These are phyloP conservation scores for Leptographium flavum DNA, from an alignment of 2,329 filamentous ascomycete genomes.

Conservation along the genomic window DNA sequence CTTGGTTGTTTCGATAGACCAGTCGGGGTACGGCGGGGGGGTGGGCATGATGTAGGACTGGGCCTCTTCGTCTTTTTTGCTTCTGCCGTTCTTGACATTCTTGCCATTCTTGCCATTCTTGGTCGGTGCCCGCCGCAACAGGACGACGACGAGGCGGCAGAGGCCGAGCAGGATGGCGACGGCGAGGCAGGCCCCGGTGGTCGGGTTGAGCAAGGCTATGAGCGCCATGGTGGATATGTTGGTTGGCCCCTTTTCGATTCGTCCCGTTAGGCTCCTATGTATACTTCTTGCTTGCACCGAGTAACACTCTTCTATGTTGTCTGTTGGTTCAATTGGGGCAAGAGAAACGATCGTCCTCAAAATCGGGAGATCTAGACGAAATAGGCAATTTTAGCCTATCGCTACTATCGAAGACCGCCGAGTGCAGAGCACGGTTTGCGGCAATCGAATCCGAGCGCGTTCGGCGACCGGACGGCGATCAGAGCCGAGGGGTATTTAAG, in stretches of 20 bases:
- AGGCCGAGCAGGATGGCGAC: not conserved
- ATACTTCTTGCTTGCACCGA: too few species aligned
- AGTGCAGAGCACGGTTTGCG: not conserved
- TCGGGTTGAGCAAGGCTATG: not conserved
- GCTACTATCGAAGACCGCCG: too few species aligned
- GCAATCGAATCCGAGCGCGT: not conserved
- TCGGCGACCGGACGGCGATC: too few species aligned
- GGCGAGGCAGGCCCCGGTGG: not conserved
- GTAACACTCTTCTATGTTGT: too few species aligned
- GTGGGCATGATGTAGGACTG: conserved; percentile 40
- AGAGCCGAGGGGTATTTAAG: too few species aligned
- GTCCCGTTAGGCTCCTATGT: too few species aligned
- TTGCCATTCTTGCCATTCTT: not conserved
- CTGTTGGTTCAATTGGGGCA: too few species aligned
- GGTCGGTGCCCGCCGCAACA: not conserved
- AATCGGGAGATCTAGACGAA: conserved; percentile 1
- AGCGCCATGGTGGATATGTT: conserved; percentile 1
- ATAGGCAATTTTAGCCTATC: conserved; percentile 5
- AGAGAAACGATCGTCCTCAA: too few species aligned
- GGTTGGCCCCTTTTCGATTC: too few species aligned
- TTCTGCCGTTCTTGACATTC: not conserved
- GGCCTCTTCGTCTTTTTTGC: conserved; percentile 16
- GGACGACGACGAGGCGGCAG: not conserved
- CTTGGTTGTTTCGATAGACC: conserved; percentile 54
- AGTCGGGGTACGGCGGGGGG: conserved; percentile 49